Conservation (phyloP, 2,329 filamentous ascomycete genomes). For the Corynespora cassiicola region DNA sequence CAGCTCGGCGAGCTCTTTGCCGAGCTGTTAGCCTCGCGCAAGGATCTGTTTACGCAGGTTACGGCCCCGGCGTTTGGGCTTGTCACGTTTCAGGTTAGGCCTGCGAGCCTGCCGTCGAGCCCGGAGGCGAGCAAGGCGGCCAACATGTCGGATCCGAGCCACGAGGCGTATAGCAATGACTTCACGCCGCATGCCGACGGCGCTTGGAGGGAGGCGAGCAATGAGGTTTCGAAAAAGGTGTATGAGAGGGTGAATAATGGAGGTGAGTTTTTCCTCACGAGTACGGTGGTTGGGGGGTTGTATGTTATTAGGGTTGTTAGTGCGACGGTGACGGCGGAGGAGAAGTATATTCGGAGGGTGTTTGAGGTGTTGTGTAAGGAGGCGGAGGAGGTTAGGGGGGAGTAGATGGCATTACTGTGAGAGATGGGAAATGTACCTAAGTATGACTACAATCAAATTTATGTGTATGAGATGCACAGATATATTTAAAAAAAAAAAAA, state of each 20-base stretch:
- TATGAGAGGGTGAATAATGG: constrained; percentile 76
- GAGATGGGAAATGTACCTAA: too few relatives aligned
- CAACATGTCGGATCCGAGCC: constrained; percentile 29
- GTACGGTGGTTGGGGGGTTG: constrained; percentile 72
- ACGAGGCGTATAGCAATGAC: constrained; percentile 41
- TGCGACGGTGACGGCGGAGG: constrained; percentile 71
- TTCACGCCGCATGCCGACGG: constrained; percentile 43
- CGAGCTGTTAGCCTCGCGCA: constrained; percentile 61
- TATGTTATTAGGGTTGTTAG: constrained; percentile 86
- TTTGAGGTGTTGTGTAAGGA: constrained; percentile 75
- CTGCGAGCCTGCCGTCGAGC: constrained; percentile 12
- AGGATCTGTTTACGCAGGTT: constrained; percentile 78
- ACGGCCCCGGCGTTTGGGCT: constrained; percentile 79
- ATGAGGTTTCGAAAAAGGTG: constrained; percentile 73
- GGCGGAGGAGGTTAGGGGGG: constrained; percentile 58
- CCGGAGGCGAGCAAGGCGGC: too few relatives aligned
- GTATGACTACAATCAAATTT: too few relatives aligned
- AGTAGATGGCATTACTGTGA: constrained; percentile 3
- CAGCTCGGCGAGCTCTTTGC: constrained; percentile 74
- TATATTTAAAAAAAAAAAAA: too few relatives aligned
- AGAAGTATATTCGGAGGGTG: constrained; percentile 73
- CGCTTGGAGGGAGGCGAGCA: constrained; percentile 61
- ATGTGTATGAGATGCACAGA: too few relatives aligned
- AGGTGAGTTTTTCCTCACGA: constrained; percentile 84
- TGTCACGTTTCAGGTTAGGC: constrained; percentile 73